These are phyloP conservation scores for Exidia glandulosa DNA, from an alignment of 768 basidiomycete genomes.

Conservation along the genomic window DNA sequence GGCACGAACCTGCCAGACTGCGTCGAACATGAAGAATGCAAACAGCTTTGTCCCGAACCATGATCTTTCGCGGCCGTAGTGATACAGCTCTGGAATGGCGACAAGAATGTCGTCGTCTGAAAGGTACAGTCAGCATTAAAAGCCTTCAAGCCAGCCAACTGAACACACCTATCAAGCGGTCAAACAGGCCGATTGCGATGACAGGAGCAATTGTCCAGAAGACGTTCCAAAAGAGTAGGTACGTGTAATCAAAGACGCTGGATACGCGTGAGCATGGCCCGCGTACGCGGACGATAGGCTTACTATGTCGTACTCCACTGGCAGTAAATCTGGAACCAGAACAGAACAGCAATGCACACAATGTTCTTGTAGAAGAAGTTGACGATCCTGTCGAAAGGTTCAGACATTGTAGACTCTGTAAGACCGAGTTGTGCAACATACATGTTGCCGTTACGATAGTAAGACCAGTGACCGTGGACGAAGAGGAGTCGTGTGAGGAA, in stretches of 20 bases:
- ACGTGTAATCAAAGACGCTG: conserved; percentile 84
- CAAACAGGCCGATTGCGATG: conserved; percentile 95
- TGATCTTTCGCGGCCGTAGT: conserved; percentile 65
- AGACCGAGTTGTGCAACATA: conserved; percentile 24
- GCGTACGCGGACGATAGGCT: conserved; percentile 19
- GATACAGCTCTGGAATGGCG: conserved; percentile 84
- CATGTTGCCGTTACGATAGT: conserved; percentile 93
- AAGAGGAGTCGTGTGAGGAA: conserved; percentile 85
- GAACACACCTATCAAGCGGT: conserved; percentile 73
- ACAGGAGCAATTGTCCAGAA: conserved; percentile 94
- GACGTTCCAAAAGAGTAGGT: conserved; percentile 95
- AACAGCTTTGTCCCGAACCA: conserved; percentile 80
- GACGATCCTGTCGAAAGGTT: conserved; percentile 60
- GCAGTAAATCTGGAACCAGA: conserved; percentile 98
- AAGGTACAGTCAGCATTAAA: not conserved
- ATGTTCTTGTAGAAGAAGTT: conserved; percentile 99
- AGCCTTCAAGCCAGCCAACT: not conserved
- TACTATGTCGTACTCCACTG: conserved; percentile 91
- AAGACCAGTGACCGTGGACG: conserved; percentile 98
- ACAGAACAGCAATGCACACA: conserved; percentile 84
- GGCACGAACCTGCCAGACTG: conserved; percentile 64
- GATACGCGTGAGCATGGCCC: conserved; percentile 7
- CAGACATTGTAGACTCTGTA: not conserved
- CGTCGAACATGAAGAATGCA: conserved; percentile 77
- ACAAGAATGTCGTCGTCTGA: conserved; percentile 77